Conservation (phyloP, 2,329 filamentous ascomycete genomes). For the Cercospora sp. region DNA sequence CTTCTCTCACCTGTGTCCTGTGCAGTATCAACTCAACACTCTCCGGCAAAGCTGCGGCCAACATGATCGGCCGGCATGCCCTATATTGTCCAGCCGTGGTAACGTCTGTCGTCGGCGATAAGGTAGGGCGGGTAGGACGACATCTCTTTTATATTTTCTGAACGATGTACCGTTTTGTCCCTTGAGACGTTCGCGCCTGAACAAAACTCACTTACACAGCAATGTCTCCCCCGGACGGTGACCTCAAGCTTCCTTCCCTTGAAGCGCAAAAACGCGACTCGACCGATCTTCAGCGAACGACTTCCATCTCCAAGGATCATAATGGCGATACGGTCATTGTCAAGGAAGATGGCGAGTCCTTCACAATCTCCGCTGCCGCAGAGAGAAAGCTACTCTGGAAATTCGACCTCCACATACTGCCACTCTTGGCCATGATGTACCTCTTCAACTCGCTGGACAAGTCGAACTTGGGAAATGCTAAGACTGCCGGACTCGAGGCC, state of each 20-base stretch:
- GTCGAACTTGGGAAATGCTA: conserved; percentile 46
- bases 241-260: conserved; percentile 15
- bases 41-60: neutral
- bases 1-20: neutral
- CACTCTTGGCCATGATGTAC: conserved; percentile 61
- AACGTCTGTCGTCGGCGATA: neutral
- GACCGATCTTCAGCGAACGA: conserved; percentile 16
- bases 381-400: conserved; percentile 55
- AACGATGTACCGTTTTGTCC: neutral
- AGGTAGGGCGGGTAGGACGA: neutral
- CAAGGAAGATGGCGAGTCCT: conserved; percentile 31
- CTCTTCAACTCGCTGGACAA: conserved; percentile 57
- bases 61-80: conserved; percentile 3
- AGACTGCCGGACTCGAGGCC: conserved; percentile 47
- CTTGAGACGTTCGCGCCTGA: neutral
- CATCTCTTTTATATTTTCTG: neutral
- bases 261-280: conserved; percentile 13
- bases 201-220: neutral
- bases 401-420: conserved; percentile 57
- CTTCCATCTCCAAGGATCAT: conserved; percentile 21
- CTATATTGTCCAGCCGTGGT: neutral
- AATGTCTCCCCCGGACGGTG: neutral
- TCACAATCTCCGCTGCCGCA: conserved; percentile 47
- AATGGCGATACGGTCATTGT: conserved; percentile 28
- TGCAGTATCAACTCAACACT: neutral